phyloP scores from a whole-genome alignment of 495 filamentous ascomycete species.

The Pyronema domesticum region DNA sequence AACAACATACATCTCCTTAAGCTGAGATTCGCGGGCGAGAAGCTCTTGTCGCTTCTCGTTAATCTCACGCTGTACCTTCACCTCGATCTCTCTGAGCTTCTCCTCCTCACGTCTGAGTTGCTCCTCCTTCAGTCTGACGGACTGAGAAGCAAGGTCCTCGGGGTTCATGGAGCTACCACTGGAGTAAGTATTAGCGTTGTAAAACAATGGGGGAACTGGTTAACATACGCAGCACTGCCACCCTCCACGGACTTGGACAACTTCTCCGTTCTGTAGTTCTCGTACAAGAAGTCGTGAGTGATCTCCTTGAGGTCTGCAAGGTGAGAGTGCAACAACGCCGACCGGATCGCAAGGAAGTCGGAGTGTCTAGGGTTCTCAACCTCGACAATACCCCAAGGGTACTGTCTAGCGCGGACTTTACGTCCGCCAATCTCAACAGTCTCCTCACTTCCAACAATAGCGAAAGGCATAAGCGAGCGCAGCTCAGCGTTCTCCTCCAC shows the following conservation, averaged over 20 bases:
- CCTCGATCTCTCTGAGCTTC: constrained; percentile 96
- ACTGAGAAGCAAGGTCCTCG: constrained; percentile 89
- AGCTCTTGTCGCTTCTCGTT: constrained; percentile 99
- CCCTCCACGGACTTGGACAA: constrained; percentile 97
- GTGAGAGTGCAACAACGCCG: constrained; percentile 89
- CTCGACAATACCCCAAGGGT: constrained; percentile 97
- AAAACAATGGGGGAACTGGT: neutral
- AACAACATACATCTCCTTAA: constrained; percentile 57
- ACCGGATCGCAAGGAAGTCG: constrained; percentile 93
- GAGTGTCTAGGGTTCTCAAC: constrained; percentile 98
- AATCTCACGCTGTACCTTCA: constrained; percentile 98
- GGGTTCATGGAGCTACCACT: constrained; percentile 77
- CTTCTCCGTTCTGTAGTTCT: constrained; percentile 99
- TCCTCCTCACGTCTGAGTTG: constrained; percentile 97
- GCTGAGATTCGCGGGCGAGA: constrained; percentile 89
- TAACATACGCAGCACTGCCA: constrained; percentile 63
- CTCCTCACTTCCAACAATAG: constrained; percentile 94
- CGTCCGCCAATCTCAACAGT: constrained; percentile 82
- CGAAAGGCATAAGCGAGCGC: constrained; percentile 92
- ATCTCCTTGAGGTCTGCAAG: constrained; percentile 97
- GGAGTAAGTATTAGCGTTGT: neutral
- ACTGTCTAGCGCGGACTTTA: constrained; percentile 84
- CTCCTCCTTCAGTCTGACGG: constrained; percentile 95
- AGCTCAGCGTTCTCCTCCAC: constrained; percentile 98
- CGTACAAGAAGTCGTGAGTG: constrained; percentile 98